Evolutionary conservation across 352 stramenopile genomes (phyloP), one percentile per base, ranked within the genome.

Genomic region (Poterioochromonas sp.): DNA sequence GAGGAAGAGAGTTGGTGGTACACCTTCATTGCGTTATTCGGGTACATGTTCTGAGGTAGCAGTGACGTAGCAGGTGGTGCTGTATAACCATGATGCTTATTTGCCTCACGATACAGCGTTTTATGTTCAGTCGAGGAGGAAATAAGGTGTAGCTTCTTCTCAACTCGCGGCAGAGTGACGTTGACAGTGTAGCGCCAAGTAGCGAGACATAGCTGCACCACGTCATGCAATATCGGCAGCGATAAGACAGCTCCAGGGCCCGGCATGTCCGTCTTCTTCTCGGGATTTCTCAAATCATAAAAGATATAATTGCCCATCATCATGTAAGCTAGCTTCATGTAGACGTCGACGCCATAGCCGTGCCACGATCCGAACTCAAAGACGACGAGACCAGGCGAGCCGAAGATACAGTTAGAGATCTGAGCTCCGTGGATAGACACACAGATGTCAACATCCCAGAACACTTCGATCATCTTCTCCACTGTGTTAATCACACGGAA

Each of bases 181-280:
- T 58, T 26, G 47, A 58, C 47, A 26, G 26, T 58, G 47, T 26
- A 26, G 47, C n/a, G n/a, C n/a, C n/a, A n/a, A n/a, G n/a, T n/a
- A n/a, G n/a, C n/a, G n/a, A n/a, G n/a, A n/a, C n/a, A n/a, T n/a
- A n/a, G n/a, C n/a, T n/a, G n/a, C n/a, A n/a, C n/a, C n/a, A n/a
- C n/a, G n/a, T n/a, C n/a, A n/a, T 15, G 15, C 15, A 58, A 15
- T 26, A 58, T 15, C 47, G 47, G 26, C 47, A 26, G 47, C 47
- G 47, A 26, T 26, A 58, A 26, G 47, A 26, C 15, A 15, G 47
- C 47, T 15, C 47, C 47, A 26, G 15, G 15, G 47, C 47, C 26
- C 15, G 26, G 15, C 26, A 26, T 26, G 47, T 26, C 83, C 94
- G 90, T 47, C 8, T 47, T 29, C 41, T 71, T 71, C 20, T 5